Conservation (phyloP, 768 basidiomycete genomes). For the Boletus speciosus region DNA sequence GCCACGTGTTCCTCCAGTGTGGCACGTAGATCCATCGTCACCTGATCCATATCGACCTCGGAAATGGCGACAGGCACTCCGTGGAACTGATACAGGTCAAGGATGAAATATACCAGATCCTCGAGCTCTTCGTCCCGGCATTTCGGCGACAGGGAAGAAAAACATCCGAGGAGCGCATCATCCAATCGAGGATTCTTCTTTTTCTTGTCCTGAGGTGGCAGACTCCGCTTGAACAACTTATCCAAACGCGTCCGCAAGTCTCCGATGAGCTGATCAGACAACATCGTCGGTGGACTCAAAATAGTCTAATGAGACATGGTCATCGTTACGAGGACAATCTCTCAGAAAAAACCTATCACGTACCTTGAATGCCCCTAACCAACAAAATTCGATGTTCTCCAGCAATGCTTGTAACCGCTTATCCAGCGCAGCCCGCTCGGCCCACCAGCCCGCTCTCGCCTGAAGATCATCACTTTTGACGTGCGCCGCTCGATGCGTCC, state of each 20-base stretch:
- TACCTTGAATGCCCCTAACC: constrained; percentile 98
- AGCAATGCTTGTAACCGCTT: constrained; percentile 68
- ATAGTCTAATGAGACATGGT: constrained; percentile 45
- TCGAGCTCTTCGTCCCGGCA: constrained; percentile 93
- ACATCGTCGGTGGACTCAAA: constrained; percentile 45
- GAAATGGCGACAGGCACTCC: constrained; percentile 85
- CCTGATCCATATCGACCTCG: constrained; percentile 88
- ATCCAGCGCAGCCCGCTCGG: constrained; percentile 71
- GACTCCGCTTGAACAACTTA: constrained; percentile 66
- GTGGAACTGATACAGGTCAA: constrained; percentile 93
- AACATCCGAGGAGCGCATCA: constrained; percentile 76
- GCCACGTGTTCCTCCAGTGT: constrained; percentile 70
- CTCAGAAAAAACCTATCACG: constrained; percentile 10
- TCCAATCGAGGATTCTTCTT: constrained; percentile 62
- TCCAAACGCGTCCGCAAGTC: constrained; percentile 69
- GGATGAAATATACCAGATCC: constrained; percentile 88
- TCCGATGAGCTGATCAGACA: constrained; percentile 44
- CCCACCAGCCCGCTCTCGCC: constrained; percentile 84
- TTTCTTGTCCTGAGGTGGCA: constrained; percentile 56
- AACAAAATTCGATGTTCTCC: constrained; percentile 88
- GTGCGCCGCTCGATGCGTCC: constrained; percentile 65
- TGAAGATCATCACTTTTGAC: constrained; percentile 65
- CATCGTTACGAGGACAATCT: background rate
- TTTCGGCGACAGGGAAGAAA: constrained; percentile 76
- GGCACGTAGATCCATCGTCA: constrained; percentile 78